Percentiles rank a stretch among this genome's conserved stretches.
These are phyloP conservation scores for Penicillium oxalicum DNA, from an alignment of 2,329 filamentous ascomycete species.

Conservation along the genomic window DNA sequence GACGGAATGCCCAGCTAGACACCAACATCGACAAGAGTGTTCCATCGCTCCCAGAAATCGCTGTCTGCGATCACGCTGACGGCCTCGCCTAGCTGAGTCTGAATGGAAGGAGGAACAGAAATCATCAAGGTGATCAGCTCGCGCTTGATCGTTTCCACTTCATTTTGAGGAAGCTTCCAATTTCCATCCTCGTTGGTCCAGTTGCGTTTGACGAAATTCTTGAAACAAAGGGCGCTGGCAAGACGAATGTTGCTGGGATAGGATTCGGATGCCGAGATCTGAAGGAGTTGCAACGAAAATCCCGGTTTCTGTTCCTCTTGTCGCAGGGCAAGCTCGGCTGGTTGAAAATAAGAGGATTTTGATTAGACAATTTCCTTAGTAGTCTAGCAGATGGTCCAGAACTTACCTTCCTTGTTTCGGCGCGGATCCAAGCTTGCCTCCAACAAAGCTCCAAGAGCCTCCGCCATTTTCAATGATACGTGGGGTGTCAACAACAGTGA, in stretches of 20 bases:
- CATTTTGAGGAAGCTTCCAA: slow-evolving; percentile 76
- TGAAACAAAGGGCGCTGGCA: slow-evolving; percentile 88
- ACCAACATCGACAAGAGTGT: slow-evolving; percentile 78
- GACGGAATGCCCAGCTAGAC: not conserved
- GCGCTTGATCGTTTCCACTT: slow-evolving; percentile 86
- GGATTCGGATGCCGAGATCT: slow-evolving; percentile 73
- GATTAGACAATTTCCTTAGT: not conserved
- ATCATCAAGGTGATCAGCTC: slow-evolving; percentile 98
- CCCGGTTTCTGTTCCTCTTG: slow-evolving; percentile 74
- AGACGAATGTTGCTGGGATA: slow-evolving; percentile 74
- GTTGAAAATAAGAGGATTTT: not conserved
- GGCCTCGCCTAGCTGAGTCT: slow-evolving; percentile 90
- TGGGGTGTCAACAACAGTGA: slow-evolving; percentile 23
- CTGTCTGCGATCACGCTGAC: slow-evolving; percentile 97
- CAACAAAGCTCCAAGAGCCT: slow-evolving; percentile 62
- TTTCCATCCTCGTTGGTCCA: slow-evolving; percentile 95
- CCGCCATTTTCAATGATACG: slow-evolving; percentile 48
- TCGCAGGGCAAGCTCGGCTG: slow-evolving; percentile 77
- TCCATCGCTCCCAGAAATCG: slow-evolving; percentile 94
- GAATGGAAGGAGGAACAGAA: slow-evolving; percentile 75
- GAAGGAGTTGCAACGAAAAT: slow-evolving; percentile 82
- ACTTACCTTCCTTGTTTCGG: slow-evolving; percentile 80
- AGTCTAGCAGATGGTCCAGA: too few species aligned
- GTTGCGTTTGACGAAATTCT: slow-evolving; percentile 93
- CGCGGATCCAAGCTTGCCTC: slow-evolving; percentile 83